Percentiles rank a stretch among this genome's conserved stretches.
Conservation (phyloP, 1,139 yeast genomes). For the Magnusiomyces ingens region DNA sequence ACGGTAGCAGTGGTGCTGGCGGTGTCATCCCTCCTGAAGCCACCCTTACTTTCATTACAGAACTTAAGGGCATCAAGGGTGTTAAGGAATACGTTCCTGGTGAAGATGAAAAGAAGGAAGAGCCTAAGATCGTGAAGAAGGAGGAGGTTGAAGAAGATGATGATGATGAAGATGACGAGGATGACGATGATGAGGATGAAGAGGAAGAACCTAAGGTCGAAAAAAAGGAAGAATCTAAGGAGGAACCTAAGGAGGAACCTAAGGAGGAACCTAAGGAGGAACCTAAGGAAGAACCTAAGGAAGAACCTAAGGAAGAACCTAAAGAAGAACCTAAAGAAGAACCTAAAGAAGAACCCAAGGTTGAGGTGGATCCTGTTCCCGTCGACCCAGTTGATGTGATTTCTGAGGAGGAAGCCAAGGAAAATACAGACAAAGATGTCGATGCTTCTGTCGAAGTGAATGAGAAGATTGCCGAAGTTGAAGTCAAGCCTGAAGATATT, state of each 20-base stretch:
- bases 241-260: not conserved
- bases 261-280: not conserved
- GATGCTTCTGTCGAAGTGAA: too few species aligned
- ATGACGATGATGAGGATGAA: conserved; percentile 2
- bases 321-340: not conserved
- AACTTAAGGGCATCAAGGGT: conserved; percentile 30
- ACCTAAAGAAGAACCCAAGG: not conserved
- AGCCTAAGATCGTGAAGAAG: not conserved
- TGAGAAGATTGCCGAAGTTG: not conserved
- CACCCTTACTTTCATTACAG: conserved; percentile 41
- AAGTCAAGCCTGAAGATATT: too few species aligned
- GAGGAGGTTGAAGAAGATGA: conserved; percentile 2
- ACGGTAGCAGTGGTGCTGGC: conserved; percentile 67
- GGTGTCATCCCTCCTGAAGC: conserved; percentile 70
- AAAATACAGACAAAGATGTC: not conserved
- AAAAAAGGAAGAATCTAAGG: not conserved
- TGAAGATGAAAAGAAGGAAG: conserved; percentile 7
- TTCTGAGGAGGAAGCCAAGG: too few species aligned
- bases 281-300: not conserved
- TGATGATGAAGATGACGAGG: conserved; percentile 5
- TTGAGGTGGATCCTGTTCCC: too few species aligned
- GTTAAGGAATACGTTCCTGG: conserved; percentile 9
- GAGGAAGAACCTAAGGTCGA: not conserved
- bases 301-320: not conserved
- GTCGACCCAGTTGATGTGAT: not conserved